Evolutionary conservation across 2,329 filamentous ascomycete species (phyloP), one percentile per base, ranked within the genome.

Genomic region (Penicillium sclerotiorum): DNA sequence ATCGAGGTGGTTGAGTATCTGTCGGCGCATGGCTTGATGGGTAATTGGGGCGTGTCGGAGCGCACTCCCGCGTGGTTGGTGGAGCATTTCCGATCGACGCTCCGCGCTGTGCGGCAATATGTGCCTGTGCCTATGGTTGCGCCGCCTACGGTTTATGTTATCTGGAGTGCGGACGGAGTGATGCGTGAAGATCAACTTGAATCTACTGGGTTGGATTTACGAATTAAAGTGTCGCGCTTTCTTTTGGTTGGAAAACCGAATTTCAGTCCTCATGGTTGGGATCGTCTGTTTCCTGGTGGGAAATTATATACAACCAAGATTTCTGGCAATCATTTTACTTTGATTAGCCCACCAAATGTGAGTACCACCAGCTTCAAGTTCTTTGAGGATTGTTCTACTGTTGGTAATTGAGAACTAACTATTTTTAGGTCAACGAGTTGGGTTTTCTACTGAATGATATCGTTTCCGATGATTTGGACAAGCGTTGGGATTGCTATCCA

Each of bases 251-350:
- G 38, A n/a, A 41, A 41, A 12, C 22, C 22, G n/a, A 30, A 41
- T 8, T 41, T 28, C 22, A 23, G 21, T n/a, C 38, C 38, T n/a
- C 22, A 41, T 41, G 38, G 38, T 8, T 41, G 38, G 38, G 38
- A 41, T 6, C 21, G 23, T 12, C 23, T 41, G 13, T 18, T 39
- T 12, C 36, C 36, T 15, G 13, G 38, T 15, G 23, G 23, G 18
- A n/a, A 22, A 17, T 28, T 41, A n/a, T 17, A 28, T 23, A 27
- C 17, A 13, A 23, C 22, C 12, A 28, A 21, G 15, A 41, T 30
- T 7, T 27, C 38, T n/a, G 38, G 38, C 12, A 41, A 27, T 41
- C 38, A 41, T 30, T 41, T 41, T 17, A 41, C 38, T 11, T n/a
- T 41, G 12, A 41, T 41, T 23, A 41, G 23, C 23, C 38, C 38